Evolutionary conservation across 768 basidiomycete species (phyloP).

Genomic region (Amanita pallidorosea): DNA sequence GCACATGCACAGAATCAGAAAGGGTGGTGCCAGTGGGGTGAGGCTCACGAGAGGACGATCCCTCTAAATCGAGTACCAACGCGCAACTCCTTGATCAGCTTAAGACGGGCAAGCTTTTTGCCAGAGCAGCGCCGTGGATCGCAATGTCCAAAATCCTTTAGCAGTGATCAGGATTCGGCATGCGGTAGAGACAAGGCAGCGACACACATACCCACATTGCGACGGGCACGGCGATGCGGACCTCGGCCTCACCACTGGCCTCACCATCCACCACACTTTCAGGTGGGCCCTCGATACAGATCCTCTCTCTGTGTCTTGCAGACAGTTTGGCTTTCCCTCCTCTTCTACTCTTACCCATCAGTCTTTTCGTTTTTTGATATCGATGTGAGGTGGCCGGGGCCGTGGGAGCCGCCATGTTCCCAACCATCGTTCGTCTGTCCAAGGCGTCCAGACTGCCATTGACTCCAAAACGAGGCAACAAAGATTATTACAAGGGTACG

Average conservation of each 20-base stretch:
- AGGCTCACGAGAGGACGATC: conserved; percentile 82
- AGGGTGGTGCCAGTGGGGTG: not conserved
- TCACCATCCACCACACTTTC: conserved; percentile 35
- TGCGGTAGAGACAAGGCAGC: not conserved
- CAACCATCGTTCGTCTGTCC: conserved; percentile 56
- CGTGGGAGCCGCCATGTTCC: conserved; percentile 37
- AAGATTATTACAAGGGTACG: conserved; percentile 92
- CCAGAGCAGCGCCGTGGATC: conserved; percentile 78
- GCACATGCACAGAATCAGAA: not conserved
- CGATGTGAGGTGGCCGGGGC: not conserved
- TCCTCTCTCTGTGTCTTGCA: conserved; percentile 3
- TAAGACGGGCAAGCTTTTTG: conserved; percentile 81
- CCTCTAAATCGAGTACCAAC: conserved; percentile 86
- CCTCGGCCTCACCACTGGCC: conserved; percentile 12
- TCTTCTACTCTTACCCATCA: conserved; percentile 17
- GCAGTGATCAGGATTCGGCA: not conserved
- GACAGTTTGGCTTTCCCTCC: conserved; percentile 12
- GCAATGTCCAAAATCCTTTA: conserved; percentile 96
- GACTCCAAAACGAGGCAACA: conserved; percentile 83
- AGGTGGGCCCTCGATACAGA: conserved; percentile 32
- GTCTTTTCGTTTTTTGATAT: too few species aligned
- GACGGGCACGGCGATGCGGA: conserved; percentile 57
- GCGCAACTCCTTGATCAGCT: conserved; percentile 73
- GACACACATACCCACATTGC: conserved; percentile 85
- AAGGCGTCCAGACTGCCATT: conserved; percentile 81